Evolutionary conservation across 176 grass and related monocot species (phyloP), one percentile per base, ranked within the genome.

Genomic region (Juncus inflexus): DNA sequence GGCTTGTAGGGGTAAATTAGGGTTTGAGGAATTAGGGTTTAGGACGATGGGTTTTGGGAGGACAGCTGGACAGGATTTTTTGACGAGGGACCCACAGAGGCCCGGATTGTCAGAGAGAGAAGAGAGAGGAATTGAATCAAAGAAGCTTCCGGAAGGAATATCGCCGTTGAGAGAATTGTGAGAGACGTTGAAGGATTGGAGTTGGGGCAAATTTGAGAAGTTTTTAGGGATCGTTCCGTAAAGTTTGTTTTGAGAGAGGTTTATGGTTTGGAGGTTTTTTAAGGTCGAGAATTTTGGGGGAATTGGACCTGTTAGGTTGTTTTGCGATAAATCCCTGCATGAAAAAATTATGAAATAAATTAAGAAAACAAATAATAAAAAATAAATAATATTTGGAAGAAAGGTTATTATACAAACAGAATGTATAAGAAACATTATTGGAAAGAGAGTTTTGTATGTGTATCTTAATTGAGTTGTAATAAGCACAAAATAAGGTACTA

Each of bases 11-110:
- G 55, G 15, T 3, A 12, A 9, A 42, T 58, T 42, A 28, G 68
- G 68, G 54, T 43, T 58, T 13, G 68, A 71, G 12, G 68, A 59
- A 41, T 92, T 77, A 4, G 95, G 95, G 47, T 99, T 92, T 67
- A 99, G 74, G 7, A 99, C 95, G 60, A 99, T 86, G 69, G 95
- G 95, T 81, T 99, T 99, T 36, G 95, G 95, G 28, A 99, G 73
- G 45, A 94, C 76, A 12, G 78, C 77, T 42, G 85, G 69, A 50
- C 95, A 99, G 74, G 89, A 86, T 7, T 80, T 83, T 38, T 94
- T 94, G 62, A 99, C 85, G 42, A 80, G 77, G 57, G 89, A 83
- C 42, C 95, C 95, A 19, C 95, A 99, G n/a, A 99, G 72, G 42
- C 75, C 82, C 63, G 95, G 86, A 53, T 99, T 99, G 40, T 82